Conservation (phyloP, 345 rosid species). For the Conringia planisiliqua region DNA sequence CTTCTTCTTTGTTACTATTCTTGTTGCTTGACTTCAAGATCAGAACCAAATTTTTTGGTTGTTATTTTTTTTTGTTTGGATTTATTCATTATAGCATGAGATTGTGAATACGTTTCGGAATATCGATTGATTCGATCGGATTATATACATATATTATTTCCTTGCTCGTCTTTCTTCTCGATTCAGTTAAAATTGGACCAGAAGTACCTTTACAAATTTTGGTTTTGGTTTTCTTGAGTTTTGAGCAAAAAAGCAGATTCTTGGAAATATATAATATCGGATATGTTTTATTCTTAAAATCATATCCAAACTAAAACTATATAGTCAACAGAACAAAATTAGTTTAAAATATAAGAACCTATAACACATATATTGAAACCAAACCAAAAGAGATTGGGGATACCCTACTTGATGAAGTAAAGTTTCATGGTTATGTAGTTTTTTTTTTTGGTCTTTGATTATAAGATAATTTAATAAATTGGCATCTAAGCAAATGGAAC, state of each 20-base stretch:
- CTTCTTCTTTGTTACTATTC: neutral
- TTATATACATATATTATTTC: neutral
- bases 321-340: neutral
- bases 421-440: neutral
- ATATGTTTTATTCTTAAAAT: neutral
- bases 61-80: neutral
- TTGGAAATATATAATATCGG: neutral
- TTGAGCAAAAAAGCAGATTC: neutral
- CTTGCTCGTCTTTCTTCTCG: neutral
- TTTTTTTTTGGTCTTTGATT: neutral
- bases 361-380: neutral
- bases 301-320: neutral
- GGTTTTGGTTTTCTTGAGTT: neutral
- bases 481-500: neutral
- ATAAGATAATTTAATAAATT: neutral
- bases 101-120: slow-evolving; percentile 5
- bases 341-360: neutral
- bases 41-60: neutral
- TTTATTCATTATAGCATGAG: slow-evolving; percentile 24
- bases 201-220: neutral
- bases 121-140: slow-evolving; percentile 4
- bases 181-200: neutral
- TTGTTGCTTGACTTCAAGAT: slow-evolving; percentile 7
- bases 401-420: neutral
- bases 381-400: neutral